phyloP scores from a whole-genome alignment of 2,329 filamentous ascomycete species.

The Alternaria atra region DNA sequence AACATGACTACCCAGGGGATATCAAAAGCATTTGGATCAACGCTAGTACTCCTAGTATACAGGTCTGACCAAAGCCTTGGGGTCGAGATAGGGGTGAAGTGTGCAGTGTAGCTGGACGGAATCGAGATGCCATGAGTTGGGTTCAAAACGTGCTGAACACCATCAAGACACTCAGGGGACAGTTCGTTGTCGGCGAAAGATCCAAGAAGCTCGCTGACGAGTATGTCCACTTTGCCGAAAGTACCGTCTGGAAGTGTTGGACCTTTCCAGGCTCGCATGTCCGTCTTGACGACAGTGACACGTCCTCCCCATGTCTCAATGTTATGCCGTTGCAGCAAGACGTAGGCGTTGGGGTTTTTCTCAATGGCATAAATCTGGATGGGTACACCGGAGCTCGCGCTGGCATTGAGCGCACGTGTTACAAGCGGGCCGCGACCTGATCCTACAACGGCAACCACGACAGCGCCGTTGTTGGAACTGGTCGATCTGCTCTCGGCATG shows the following conservation, averaged over 20 bases:
- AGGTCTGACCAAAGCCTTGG: constrained; percentile 88
- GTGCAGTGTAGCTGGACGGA: constrained; percentile 90
- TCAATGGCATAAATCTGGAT: constrained; percentile 93
- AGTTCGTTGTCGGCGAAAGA: constrained; percentile 98
- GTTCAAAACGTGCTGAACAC: constrained; percentile 89
- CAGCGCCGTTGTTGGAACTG: constrained; percentile 72
- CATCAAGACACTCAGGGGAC: constrained; percentile 94
- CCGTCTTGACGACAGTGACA: constrained; percentile 90
- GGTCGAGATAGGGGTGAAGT: constrained; percentile 89
- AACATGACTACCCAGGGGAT: constrained; percentile 96
- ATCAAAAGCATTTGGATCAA: constrained; percentile 78
- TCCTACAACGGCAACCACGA: constrained; percentile 91
- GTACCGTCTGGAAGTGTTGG: constrained; percentile 66
- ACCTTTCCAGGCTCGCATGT: constrained; percentile 97
- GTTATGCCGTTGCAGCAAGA: constrained; percentile 89
- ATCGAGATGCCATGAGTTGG: constrained; percentile 88
- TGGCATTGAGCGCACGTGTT: constrained; percentile 83
- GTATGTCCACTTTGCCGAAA: constrained; percentile 81
- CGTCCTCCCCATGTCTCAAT: constrained; percentile 76
- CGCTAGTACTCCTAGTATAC: constrained; percentile 63
- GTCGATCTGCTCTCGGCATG: constrained; percentile 74
- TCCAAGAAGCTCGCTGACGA: constrained; percentile 91
- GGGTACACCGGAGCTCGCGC: constrained; percentile 75
- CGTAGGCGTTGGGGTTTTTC: constrained; percentile 98
- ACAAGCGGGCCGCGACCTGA: constrained; percentile 93